Evolutionary conservation across 2,329 filamentous ascomycete species (phyloP).

Genomic region (Cordyceps pruinosa): DNA sequence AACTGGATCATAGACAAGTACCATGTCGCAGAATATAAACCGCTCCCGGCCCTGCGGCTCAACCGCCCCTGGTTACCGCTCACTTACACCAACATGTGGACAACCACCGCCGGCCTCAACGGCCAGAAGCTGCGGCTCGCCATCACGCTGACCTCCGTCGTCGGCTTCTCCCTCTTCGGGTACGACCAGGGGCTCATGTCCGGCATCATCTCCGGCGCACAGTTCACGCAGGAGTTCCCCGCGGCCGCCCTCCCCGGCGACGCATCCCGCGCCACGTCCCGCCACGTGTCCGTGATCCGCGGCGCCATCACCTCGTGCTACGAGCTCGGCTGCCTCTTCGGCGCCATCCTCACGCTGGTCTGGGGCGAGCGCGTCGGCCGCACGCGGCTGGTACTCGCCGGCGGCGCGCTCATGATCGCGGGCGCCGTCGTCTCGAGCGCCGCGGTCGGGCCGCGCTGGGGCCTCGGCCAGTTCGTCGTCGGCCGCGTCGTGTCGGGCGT

Average conservation of each 20-base stretch:
- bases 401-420: too few relatives aligned
- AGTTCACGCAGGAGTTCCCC: slow-evolving; percentile 43
- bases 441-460: too few relatives aligned
- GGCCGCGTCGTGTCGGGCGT: too few relatives aligned
- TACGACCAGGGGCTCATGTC: slow-evolving; percentile 51
- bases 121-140: slow-evolving; percentile 49
- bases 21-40: background rate
- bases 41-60: background rate
- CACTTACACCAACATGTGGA: slow-evolving; percentile 34
- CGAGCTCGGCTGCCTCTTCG: slow-evolving; percentile 45
- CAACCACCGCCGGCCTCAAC: slow-evolving; percentile 49
- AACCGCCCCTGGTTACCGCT: background rate
- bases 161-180: slow-evolving; percentile 54
- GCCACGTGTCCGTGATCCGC: slow-evolving; percentile 36
- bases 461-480: too few relatives aligned
- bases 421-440: too few relatives aligned
- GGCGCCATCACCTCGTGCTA: slow-evolving; percentile 43
- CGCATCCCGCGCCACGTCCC: background rate
- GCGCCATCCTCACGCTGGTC: too few relatives aligned
- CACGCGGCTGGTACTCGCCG: too few relatives aligned
- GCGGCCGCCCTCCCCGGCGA: slow-evolving; percentile 24
- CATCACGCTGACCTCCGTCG: slow-evolving; percentile 57
- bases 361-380: too few relatives aligned
- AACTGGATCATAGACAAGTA: background rate
- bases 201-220: slow-evolving; percentile 44